Evolutionary conservation across 768 basidiomycete species (phyloP), one percentile per base, ranked within the genome.

Genomic region (Postia placenta): DNA sequence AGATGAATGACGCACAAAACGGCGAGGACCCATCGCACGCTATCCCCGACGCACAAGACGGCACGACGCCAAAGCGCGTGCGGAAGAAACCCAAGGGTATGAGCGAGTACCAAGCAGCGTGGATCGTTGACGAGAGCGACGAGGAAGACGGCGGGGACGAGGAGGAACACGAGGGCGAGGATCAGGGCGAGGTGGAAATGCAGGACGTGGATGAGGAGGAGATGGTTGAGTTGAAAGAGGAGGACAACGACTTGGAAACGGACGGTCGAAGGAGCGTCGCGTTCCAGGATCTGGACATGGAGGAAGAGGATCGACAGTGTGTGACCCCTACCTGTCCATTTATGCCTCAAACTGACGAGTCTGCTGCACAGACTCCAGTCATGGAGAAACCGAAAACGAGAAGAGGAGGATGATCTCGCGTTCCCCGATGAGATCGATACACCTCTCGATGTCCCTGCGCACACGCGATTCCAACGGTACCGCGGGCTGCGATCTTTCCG

Each of bases 361-460:
- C 37, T 42, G 42, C 49, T 38, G 42, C 51, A 22, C 56, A 92
- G 90, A 60, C 66, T 92, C 41, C 71, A 75, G 50, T 73, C 73
- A 11, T 92, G 88, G 87, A 45, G 78, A 39, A 76, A 73, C 52
- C 81, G 83, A 47, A 74, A 79, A 45, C 75, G 80, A 15, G 87
- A 90, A 66, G 88, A 91, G 58, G 78, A 82, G 30, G 85, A 90
- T 44, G 89, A 96, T 56, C 67, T 80, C 22, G 74, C 78, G n/a
- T 99, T 97, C 68, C 95, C 95, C 0, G 95, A 99, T 60, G 95
- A 99, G 65, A 76, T 95, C 11, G 94, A 98, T 59, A 98, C 96
- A 0, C 95, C 95, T 0, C 80, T 82, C 55, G 87, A 97, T 49
- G 69, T 84, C 9, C 69, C 88, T 1, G 94, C 94, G 2, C 73